A percentile compares a stretch with the other conserved stretches of the same genome.
phyloP scores from a whole-genome alignment of 345 rosid species.

The sweet orange (Citrus sinensis) region DVS_A1.0 CM039167.1:9455501-9456000 shows the following conservation, averaged over 20 bases:
- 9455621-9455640: background rate
- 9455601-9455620: background rate
- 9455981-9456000: constrained; percentile 77
- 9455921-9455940: constrained; percentile 72
- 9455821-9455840: constrained; percentile 74
- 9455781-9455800: background rate
- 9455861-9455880: constrained; percentile 58
- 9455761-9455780: background rate
- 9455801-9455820: background rate
- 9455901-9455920: constrained; percentile 44
- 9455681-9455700: background rate
- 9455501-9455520: background rate
- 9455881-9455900: constrained; percentile 36
- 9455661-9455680: background rate
- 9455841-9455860: constrained; percentile 78
- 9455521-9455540: background rate
- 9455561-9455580: background rate
- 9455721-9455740: background rate
- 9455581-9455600: background rate
- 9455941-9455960: constrained; percentile 72
- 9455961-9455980: constrained; percentile 61
- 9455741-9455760: background rate
- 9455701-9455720: background rate
- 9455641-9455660: background rate
- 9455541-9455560: background rate